A percentile compares a stretch with the other conserved stretches of the same genome.
Evolutionary conservation across 768 basidiomycete species (phyloP).

Genomic region (Boletus bicolor): DNA sequence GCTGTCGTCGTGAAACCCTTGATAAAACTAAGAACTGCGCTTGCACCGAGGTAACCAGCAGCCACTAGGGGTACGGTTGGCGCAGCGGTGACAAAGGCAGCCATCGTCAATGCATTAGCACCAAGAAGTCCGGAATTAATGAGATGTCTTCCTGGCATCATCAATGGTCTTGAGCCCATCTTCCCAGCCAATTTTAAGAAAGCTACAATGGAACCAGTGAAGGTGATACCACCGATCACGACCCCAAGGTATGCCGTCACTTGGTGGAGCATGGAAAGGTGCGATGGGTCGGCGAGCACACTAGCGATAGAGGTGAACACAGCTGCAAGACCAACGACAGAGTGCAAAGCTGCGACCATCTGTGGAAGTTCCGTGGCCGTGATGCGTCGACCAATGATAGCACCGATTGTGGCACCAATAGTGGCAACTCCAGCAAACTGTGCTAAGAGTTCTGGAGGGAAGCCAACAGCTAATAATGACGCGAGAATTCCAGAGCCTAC

Average conservation of each 20-base stretch:
- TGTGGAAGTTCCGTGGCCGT: slow-evolving; percentile 88
- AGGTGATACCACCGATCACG: slow-evolving; percentile 84
- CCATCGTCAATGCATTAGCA: slow-evolving; percentile 70
- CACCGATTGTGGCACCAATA: slow-evolving; percentile 67
- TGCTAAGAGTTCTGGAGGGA: slow-evolving; percentile 65
- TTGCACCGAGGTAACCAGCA: slow-evolving; percentile 73
- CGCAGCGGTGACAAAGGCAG: slow-evolving; percentile 67
- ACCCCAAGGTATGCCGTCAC: slow-evolving; percentile 85
- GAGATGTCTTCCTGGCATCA: slow-evolving; percentile 73
- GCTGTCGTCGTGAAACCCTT: slow-evolving; percentile 87
- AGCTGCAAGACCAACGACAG: slow-evolving; percentile 86
- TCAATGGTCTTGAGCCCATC: slow-evolving; percentile 72
- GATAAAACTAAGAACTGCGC: slow-evolving; percentile 74
- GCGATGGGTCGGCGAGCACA: slow-evolving; percentile 67
- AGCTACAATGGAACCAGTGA: slow-evolving; percentile 86
- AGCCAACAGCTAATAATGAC: slow-evolving; percentile 80
- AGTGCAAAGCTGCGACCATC: slow-evolving; percentile 77
- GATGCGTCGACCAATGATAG: slow-evolving; percentile 76
- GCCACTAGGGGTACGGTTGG: slow-evolving; percentile 71
- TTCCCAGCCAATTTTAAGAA: slow-evolving; percentile 84
- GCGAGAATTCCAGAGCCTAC: slow-evolving; percentile 79
- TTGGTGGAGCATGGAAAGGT: slow-evolving; percentile 70
- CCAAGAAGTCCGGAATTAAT: slow-evolving; percentile 72
- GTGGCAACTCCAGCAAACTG: slow-evolving; percentile 78
- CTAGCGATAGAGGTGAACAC: slow-evolving; percentile 84